Evolutionary conservation across 2,329 filamentous ascomycete genomes (phyloP).

Genomic region (Lasiodiplodia citricola): DNA sequence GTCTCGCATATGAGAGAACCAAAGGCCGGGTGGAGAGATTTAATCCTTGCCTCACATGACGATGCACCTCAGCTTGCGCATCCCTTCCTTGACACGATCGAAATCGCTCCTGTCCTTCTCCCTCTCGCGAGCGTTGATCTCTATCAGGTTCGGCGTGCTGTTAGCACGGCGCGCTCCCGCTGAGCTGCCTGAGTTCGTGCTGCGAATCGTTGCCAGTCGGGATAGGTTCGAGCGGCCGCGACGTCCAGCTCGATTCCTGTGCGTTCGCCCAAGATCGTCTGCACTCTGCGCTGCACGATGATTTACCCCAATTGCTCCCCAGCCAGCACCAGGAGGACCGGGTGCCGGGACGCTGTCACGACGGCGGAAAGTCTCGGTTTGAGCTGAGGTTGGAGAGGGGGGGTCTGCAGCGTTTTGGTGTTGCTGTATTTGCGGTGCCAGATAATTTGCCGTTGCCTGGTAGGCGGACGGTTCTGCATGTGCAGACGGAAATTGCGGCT

Average conservation of each 20-base stretch:
- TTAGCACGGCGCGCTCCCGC: neutral
- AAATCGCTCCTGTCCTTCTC: slow-evolving; percentile 1
- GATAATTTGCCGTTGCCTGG: neutral
- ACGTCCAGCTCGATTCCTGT: neutral
- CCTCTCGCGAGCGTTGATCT: slow-evolving; percentile 6
- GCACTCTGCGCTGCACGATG: slow-evolving; percentile 20
- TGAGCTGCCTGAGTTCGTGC: neutral
- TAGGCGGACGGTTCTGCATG: neutral
- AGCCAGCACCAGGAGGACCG: neutral
- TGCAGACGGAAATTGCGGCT: neutral
- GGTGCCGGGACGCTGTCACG: slow-evolving; percentile 16
- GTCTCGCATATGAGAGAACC: neutral
- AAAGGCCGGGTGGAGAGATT: neutral
- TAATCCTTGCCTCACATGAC: slow-evolving; percentile 5
- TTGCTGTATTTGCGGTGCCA: neutral
- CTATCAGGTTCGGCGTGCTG: neutral
- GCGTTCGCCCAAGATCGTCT: slow-evolving; percentile 6
- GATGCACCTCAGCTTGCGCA: slow-evolving; percentile 4
- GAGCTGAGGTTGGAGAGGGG: neutral
- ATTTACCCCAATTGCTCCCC: neutral
- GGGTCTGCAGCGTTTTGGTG: neutral
- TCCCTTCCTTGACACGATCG: slow-evolving; percentile 10
- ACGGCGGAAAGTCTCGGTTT: slow-evolving; percentile 2
- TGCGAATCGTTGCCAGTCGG: slow-evolving; percentile 16
- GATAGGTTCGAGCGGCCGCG: neutral